Conservation (phyloP, 148 eudicot species). For the Spergularia marina region DNA sequence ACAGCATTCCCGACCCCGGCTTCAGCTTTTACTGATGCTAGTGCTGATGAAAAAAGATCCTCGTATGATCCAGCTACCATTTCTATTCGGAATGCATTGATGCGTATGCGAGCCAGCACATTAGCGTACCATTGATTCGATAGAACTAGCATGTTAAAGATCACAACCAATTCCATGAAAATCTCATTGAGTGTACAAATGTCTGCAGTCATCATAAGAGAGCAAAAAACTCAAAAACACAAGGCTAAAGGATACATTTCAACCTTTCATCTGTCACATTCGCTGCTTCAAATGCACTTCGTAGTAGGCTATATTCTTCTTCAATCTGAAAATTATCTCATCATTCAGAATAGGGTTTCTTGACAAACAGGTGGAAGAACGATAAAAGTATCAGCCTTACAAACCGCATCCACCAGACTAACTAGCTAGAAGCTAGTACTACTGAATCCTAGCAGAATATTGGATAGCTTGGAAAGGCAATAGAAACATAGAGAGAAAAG, state of each 20-base stretch:
- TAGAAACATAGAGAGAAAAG: background rate
- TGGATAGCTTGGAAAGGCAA: background rate
- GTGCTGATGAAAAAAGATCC: conserved; percentile 68
- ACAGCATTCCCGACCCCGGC: conserved; percentile 94
- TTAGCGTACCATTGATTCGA: conserved; percentile 79
- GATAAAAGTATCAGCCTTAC: background rate
- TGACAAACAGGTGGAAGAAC: background rate
- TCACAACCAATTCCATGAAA: conserved; percentile 6
- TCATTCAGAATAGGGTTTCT: background rate
- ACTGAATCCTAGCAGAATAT: background rate
- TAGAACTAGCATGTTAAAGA: conserved; percentile 52
- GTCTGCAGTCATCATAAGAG: background rate
- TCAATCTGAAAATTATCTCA: conserved; percentile 51
- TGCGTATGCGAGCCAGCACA: conserved; percentile 79
- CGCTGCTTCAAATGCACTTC: conserved; percentile 51
- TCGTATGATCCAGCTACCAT: conserved; percentile 56
- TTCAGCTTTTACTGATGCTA: conserved; percentile 73
- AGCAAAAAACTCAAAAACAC: conserved; percentile 8
- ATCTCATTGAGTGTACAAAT: background rate
- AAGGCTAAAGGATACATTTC: conserved; percentile 60
- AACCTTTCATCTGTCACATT: conserved; percentile 40
- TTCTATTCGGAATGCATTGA: conserved; percentile 90
- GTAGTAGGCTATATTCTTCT: conserved; percentile 64
- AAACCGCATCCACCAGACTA: background rate
- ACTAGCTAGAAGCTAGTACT: background rate